These are phyloP conservation scores for Luffa acutangula DNA, from an alignment of 306 rosid species.

Conservation along the genomic window DNA sequence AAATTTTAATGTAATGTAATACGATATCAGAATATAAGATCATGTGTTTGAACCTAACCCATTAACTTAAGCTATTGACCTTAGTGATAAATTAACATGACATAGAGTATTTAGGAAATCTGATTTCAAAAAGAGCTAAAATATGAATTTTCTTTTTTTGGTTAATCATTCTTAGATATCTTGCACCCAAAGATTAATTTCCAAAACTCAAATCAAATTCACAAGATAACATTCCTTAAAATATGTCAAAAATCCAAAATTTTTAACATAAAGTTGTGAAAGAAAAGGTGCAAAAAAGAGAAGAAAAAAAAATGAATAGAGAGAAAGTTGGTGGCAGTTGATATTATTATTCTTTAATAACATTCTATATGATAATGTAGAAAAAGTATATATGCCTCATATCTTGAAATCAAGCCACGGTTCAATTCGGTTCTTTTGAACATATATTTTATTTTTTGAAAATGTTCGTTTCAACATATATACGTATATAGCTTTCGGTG, in stretches of 20 bases:
- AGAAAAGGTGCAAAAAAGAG: background rate
- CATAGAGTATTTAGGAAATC: background rate
- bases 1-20: too few relatives aligned
- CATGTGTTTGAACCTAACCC: background rate
- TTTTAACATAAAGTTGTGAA: background rate
- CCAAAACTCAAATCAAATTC: background rate
- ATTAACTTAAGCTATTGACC: too few relatives aligned
- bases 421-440: background rate
- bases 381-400: slow-evolving; percentile 1
- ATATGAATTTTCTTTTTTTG: background rate
- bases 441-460: background rate
- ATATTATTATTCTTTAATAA: background rate
- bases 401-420: background rate
- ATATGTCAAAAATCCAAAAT: background rate
- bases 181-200: background rate
- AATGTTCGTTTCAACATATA: background rate
- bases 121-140: background rate
- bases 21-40: background rate
- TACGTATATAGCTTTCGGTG: background rate
- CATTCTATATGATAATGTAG: slow-evolving; percentile 4
- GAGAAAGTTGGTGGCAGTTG: background rate
- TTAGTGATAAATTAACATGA: too few relatives aligned
- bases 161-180: background rate
- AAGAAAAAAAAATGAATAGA: background rate
- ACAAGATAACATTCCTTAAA: background rate